phyloP scores from a whole-genome alignment of 2,329 filamentous ascomycete species.

The Stemphylium lycopersici region DNA sequence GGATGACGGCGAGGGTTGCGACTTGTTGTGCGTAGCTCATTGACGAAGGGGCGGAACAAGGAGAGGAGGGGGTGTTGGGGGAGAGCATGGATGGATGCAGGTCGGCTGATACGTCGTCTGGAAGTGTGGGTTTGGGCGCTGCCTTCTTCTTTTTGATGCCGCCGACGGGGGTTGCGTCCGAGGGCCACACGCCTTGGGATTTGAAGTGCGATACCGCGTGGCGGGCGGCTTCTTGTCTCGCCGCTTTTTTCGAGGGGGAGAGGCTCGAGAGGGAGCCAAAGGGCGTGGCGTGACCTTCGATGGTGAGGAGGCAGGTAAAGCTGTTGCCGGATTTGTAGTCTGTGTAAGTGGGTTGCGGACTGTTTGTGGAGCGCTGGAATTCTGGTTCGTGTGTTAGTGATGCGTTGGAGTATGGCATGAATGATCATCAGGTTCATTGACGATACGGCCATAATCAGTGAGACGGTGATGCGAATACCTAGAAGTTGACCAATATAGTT shows the following conservation, averaged over 20 bases:
- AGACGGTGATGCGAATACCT: conserved; percentile 29
- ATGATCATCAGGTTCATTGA: too few species aligned
- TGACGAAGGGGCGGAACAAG: not conserved
- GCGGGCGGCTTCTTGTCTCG: conserved; percentile 50
- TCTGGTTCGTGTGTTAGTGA: conserved; percentile 28
- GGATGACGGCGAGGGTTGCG: conserved; percentile 24
- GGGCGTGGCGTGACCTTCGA: conserved; percentile 27
- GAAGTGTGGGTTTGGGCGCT: not conserved
- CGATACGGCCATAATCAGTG: too few species aligned
- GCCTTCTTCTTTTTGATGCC: conserved; percentile 40
- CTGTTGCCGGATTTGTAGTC: conserved; percentile 42
- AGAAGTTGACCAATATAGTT: conserved; percentile 50
- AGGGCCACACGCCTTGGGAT: conserved; percentile 38
- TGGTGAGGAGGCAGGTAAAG: conserved; percentile 41
- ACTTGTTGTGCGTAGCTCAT: conserved; percentile 21
- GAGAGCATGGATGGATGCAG: not conserved
- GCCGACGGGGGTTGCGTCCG: conserved; percentile 23
- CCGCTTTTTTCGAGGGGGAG: conserved; percentile 51
- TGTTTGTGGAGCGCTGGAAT: conserved; percentile 35
- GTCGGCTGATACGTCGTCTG: not conserved
- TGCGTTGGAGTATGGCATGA: not conserved
- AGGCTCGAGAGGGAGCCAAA: conserved; percentile 46
- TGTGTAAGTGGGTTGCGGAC: conserved; percentile 44
- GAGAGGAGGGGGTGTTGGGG: not conserved
- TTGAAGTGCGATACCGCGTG: conserved; percentile 53